A percentile compares a stretch with the other conserved stretches of the same genome.
These are phyloP conservation scores for Xylaria nigripes DNA, from an alignment of 495 filamentous ascomycete species.

Conservation along the genomic window DNA sequence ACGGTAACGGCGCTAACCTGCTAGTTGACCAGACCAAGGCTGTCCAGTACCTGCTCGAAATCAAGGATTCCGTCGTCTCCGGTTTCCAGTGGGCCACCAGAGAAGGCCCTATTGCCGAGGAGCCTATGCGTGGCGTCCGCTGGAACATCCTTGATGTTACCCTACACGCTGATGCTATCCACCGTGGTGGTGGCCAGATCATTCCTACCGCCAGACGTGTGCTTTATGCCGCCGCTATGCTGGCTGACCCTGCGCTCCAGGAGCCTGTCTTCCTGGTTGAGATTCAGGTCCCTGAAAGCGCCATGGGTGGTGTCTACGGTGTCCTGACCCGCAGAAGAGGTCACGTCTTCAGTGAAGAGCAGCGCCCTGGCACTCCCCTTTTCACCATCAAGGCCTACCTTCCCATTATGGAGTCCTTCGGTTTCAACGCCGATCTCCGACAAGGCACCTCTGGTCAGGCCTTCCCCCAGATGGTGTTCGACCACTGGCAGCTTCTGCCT, in stretches of 20 bases:
- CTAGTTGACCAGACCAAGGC: slow-evolving; percentile 99
- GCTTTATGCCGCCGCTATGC: slow-evolving; percentile 82
- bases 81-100: slow-evolving; percentile 99
- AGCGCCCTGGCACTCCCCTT: slow-evolving; percentile 95
- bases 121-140: slow-evolving; percentile 93
- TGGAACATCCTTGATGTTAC: slow-evolving; percentile 99
- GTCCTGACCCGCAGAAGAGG: slow-evolving; percentile 96
- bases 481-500: slow-evolving; percentile 92
- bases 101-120: slow-evolving; percentile 95
- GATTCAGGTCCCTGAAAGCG: slow-evolving; percentile 96
- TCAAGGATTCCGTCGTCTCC: slow-evolving; percentile 99
- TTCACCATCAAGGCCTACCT: slow-evolving; percentile 99
- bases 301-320: slow-evolving; percentile 99
- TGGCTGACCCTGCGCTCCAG: slow-evolving; percentile 81
- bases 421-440: slow-evolving; percentile 97
- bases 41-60: slow-evolving; percentile 99
- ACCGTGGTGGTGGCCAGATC: slow-evolving; percentile 97
- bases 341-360: slow-evolving; percentile 98
- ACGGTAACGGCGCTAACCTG: slow-evolving; percentile 96
- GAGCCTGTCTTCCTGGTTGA: slow-evolving; percentile 99
- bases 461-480: slow-evolving; percentile 97
- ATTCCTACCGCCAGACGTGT: slow-evolving; percentile 98
- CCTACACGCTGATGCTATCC: slow-evolving; percentile 98
- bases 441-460: slow-evolving; percentile 89
- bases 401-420: slow-evolving; percentile 99